Evolutionary conservation across 305 asterid genomes (phyloP).

Genomic region (Lippia alba): DNA sequence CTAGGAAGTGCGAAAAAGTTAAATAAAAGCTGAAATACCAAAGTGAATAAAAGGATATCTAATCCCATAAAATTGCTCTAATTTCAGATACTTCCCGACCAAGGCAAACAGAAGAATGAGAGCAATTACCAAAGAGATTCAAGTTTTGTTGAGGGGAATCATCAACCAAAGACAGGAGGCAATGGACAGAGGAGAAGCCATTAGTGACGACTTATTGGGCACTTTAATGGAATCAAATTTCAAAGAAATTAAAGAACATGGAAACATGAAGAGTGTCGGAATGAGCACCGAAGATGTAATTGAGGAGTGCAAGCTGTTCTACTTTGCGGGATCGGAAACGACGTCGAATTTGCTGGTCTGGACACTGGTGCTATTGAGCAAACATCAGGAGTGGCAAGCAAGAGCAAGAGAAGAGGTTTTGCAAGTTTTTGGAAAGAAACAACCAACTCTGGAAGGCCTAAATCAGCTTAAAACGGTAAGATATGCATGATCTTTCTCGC

Average conservation of each 20-base stretch:
- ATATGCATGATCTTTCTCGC: no score
- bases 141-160: conserved; percentile 34
- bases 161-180: conserved; percentile 46
- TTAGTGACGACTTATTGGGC: conserved; percentile 46
- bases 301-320: conserved; percentile 45
- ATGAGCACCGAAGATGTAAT: conserved; percentile 29
- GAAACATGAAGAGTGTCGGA: conserved; percentile 35
- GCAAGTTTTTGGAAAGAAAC: conserved; percentile 34
- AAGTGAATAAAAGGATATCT: no score
- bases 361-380: conserved; percentile 48
- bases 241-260: conserved; percentile 42
- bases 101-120: conserved; percentile 50
- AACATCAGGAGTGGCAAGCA: conserved; percentile 47
- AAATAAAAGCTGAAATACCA: no score
- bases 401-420: conserved; percentile 52
- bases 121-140: conserved; percentile 45
- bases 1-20: no score
- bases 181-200: conserved; percentile 42
- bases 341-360: conserved; percentile 51
- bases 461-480: conserved; percentile 53
- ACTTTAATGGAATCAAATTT: conserved; percentile 46
- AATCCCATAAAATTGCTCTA: background rate
- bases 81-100: conserved; percentile 45
- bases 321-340: conserved; percentile 56
- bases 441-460: conserved; percentile 40